A percentile compares a stretch with the other conserved stretches of the same genome.
Conservation (phyloP, 345 rosid genomes). For the Punica granatum region DNA sequence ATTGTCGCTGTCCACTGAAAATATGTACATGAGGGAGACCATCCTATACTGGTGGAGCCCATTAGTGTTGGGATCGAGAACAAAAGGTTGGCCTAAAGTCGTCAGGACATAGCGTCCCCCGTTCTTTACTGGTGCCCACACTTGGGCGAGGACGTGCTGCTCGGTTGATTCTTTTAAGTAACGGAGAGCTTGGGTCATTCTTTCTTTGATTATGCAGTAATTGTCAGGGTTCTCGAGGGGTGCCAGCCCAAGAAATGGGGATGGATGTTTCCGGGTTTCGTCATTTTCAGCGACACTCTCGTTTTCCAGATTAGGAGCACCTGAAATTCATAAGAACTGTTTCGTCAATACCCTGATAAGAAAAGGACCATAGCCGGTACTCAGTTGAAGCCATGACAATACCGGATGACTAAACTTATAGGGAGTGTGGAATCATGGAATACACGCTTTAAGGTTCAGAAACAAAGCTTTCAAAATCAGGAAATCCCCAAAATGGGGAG, state of each 20-base stretch:
- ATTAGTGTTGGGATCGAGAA: constrained; percentile 57
- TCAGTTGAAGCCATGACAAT: not conserved
- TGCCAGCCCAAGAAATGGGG: constrained; percentile 39
- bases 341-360: not conserved
- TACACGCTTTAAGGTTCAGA: not conserved
- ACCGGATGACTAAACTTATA: not conserved
- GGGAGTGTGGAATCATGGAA: not conserved
- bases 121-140: constrained; percentile 80
- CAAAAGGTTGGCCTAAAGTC: constrained; percentile 90
- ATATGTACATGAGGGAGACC: constrained; percentile 68
- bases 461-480: not conserved
- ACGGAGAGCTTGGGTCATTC: constrained; percentile 79
- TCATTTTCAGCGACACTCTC: constrained; percentile 30
- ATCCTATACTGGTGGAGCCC: constrained; percentile 86
- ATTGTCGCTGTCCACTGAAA: constrained; percentile 65
- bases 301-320: constrained; percentile 37
- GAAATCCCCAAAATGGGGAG: too few relatives aligned
- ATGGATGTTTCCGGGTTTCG: constrained; percentile 29
- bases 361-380: not conserved
- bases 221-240: constrained; percentile 59
- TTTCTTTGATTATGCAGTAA: constrained; percentile 59
- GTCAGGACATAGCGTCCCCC: constrained; percentile 56
- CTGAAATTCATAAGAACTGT: constrained; percentile 19
- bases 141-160: constrained; percentile 80
- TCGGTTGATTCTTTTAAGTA: constrained; percentile 76